Base-by-base conservation (phyloP, 2,329 filamentous ascomycete species). In the Trichoderma breve region DNA sequence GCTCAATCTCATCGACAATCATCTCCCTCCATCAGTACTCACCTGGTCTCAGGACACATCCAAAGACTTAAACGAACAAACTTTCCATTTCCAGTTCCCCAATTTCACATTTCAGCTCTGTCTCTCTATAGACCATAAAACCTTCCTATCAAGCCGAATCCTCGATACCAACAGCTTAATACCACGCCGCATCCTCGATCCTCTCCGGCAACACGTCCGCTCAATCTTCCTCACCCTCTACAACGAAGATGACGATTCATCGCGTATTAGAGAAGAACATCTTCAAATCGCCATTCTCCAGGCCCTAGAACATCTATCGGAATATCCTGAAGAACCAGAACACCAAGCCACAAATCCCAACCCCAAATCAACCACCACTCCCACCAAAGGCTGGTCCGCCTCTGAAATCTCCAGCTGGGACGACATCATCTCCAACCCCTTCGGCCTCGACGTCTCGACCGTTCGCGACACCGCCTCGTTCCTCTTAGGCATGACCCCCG, bases 401-500 rank as follows among this genome's bases (percentile, higher is more conserved):
- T 71, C 61, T 18, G 55, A 66, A 14, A 30, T 76, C 12, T 72
- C 53, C 26, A 69, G 71, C 69, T 74, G 72, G 72, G 64, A 66
- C 14, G 70, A 74, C 8, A 21, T 74, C 9, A 15, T 76, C 53
- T 60, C 74, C 30, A 77, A 76, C 28, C 72, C 72, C 1, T 64
- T 69, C 26, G 73, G 73, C 9, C 73, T 76, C 32, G 72, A 77
- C 28, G 70, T 73, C 34, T 74, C 73, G 15, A 73, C 74, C n/a
- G 72, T 73, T 21, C 63, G 67, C n/a, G 74, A 75, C 58, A 75
- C 73, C n/a, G 73, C 71, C 9, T 75, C 57, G 12, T 47, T 73
- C 4, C 58, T 76, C 15, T 74, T 82, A 15, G 75, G 76, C 11
- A 76, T 76, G 73, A 77, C 81, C 4, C 79, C 79, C 3, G 74